phyloP scores from a whole-genome alignment of 768 basidiomycete species.

The Boletus coccyginus region DNA sequence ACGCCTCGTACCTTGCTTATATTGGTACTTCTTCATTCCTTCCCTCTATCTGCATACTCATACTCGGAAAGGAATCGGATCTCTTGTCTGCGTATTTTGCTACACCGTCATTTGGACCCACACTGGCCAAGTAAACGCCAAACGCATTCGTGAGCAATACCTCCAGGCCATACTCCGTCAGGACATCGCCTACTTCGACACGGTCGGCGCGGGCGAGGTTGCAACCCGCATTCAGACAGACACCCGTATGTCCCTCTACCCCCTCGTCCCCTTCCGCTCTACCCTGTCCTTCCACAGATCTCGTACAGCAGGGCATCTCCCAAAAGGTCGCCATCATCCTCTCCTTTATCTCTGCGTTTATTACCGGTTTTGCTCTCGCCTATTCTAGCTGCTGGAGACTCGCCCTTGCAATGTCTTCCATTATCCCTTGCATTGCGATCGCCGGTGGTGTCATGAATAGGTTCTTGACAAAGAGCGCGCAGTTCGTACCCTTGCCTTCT shows the following conservation, averaged over 20 bases:
- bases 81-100: conserved; percentile 68
- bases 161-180: conserved; percentile 79
- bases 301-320: conserved; percentile 87
- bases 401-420: conserved; percentile 77
- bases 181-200: conserved; percentile 87
- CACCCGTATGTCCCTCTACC: conserved; percentile 52
- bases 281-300: conserved; percentile 43
- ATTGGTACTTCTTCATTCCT: conserved; percentile 50
- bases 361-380: conserved; percentile 77
- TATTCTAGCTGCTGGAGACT: conserved; percentile 74
- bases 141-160: conserved; percentile 82
- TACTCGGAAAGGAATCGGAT: conserved; percentile 54
- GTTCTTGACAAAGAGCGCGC: conserved; percentile 59
- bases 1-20: conserved; percentile 63
- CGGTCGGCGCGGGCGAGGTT: conserved; percentile 89
- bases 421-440: conserved; percentile 79
- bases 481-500: conserved; percentile 42
- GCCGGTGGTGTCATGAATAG: conserved; percentile 73
- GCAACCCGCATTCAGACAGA: conserved; percentile 90
- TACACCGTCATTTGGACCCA: conserved; percentile 74
- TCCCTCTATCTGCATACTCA: not conserved
- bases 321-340: conserved; percentile 80
- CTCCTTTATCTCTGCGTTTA: conserved; percentile 66
- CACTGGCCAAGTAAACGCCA: conserved; percentile 78
- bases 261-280: not conserved